Evolutionary conservation across 78 protist species (phyloP).

Genomic region (Trichosphaerium sp.): DNA sequence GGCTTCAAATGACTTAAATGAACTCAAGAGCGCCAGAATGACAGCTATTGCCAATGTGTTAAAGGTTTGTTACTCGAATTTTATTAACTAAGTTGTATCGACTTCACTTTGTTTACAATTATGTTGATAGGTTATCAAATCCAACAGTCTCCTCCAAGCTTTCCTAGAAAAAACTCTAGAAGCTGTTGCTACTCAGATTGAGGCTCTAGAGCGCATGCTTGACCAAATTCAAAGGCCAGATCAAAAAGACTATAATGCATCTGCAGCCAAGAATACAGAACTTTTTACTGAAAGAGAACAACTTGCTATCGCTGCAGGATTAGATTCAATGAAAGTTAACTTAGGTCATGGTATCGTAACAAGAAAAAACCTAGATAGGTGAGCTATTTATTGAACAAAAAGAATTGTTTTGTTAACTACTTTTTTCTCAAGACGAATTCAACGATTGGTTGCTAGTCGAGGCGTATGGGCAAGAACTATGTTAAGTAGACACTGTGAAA

Average conservation of each 20-base stretch:
- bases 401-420: too few relatives aligned
- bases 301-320: not conserved
- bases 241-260: not conserved
- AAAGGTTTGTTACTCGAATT: too few relatives aligned
- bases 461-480: constrained; percentile 1
- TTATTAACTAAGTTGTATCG: too few relatives aligned
- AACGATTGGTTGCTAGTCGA: not conserved
- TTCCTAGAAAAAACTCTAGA: not conserved
- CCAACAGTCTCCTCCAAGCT: not conserved
- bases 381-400: too few relatives aligned
- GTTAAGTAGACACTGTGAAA: not conserved
- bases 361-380: not conserved
- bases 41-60: too few relatives aligned
- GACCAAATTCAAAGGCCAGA: not conserved
- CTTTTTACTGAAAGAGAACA: not conserved
- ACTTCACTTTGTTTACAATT: too few relatives aligned
- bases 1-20: too few relatives aligned
- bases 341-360: not conserved
- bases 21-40: too few relatives aligned
- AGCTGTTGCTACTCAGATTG: not conserved
- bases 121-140: too few relatives aligned
- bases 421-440: too few relatives aligned
- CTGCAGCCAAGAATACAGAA: not conserved
- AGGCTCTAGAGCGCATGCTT: not conserved
- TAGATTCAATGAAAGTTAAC: not conserved